These are phyloP conservation scores for Aspergillus pseudoviridinutans DNA, from an alignment of 2,329 filamentous ascomycete species.

Conservation along the genomic window DNA sequence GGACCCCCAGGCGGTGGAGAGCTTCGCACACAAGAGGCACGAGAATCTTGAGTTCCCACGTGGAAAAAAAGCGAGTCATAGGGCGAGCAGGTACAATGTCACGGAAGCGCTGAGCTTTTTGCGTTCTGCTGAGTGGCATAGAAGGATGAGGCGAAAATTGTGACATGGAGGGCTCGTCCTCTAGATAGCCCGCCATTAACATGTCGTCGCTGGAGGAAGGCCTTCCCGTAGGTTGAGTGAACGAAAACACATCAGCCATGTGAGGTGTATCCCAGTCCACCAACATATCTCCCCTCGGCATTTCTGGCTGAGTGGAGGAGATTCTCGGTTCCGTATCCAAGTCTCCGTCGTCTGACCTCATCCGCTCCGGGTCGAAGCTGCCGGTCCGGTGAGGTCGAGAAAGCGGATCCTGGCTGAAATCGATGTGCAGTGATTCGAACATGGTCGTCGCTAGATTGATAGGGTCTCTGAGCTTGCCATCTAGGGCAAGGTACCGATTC, in stretches of 20 bases:
- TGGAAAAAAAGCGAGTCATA: constrained; percentile 88
- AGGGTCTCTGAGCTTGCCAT: constrained; percentile 73
- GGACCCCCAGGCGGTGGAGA: constrained; percentile 80
- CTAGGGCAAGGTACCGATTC: constrained; percentile 70
- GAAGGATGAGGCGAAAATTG: constrained; percentile 80
- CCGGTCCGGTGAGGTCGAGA: constrained; percentile 38
- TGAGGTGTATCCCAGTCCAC: constrained; percentile 88
- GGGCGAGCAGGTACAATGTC: constrained; percentile 87
- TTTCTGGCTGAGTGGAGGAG: constrained; percentile 82
- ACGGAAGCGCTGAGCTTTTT: constrained; percentile 79
- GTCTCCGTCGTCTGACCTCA: constrained; percentile 63
- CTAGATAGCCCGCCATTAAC: constrained; percentile 60
- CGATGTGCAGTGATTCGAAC: constrained; percentile 85
- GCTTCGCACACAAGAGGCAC: constrained; percentile 76
- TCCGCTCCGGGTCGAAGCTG: constrained; percentile 50
- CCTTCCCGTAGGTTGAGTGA: constrained; percentile 45
- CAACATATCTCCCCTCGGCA: constrained; percentile 66
- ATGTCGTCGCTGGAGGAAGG: constrained; percentile 31
- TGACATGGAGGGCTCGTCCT: constrained; percentile 76
- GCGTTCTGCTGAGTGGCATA: constrained; percentile 79
- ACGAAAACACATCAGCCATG: constrained; percentile 41
- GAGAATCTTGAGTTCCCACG: constrained; percentile 69
- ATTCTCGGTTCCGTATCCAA: constrained; percentile 48
- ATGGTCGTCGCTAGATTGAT: constrained; percentile 88
- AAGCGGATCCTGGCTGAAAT: constrained; percentile 68